phyloP scores from a whole-genome alignment of 139 green algal species.

The Auxenochlorella pyrenoidosa region DNA sequence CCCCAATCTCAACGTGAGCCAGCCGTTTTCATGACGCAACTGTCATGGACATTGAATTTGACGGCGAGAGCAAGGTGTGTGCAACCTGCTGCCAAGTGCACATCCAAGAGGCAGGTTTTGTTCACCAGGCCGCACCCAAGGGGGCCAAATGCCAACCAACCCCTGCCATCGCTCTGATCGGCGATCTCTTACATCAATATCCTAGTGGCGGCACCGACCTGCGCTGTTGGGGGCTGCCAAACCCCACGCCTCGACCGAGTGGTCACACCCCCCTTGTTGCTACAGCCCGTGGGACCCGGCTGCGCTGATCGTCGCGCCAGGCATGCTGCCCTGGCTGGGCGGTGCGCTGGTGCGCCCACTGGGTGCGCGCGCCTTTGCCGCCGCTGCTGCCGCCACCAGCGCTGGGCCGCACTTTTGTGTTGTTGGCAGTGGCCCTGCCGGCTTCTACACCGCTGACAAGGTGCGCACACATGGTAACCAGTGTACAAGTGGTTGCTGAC shows the following conservation, averaged over 20 bases:
- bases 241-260: background rate
- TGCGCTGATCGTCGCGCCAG: background rate
- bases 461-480: constrained; percentile 40
- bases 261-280: background rate
- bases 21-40: no score
- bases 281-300: background rate
- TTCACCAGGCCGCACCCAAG: no score
- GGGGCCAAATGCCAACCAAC: no score
- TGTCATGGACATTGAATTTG: no score
- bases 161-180: no score
- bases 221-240: background rate
- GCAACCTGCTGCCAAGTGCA: no score
- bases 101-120: no score
- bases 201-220: no score
- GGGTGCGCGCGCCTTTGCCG: constrained; percentile 4
- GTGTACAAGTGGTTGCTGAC: background rate
- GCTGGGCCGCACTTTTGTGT: constrained; percentile 72
- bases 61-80: no score
- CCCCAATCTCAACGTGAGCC: no score
- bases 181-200: no score
- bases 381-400: background rate
- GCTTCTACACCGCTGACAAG: constrained; percentile 86
- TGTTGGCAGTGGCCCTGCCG: constrained; percentile 88
- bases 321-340: constrained; percentile 1
- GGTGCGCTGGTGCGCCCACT: background rate